A percentile compares a stretch with the other conserved stretches of the same genome.
These are phyloP conservation scores for Solanum commersonii DNA, from an alignment of 257 asterid species.

Conservation along the genomic window DNA sequence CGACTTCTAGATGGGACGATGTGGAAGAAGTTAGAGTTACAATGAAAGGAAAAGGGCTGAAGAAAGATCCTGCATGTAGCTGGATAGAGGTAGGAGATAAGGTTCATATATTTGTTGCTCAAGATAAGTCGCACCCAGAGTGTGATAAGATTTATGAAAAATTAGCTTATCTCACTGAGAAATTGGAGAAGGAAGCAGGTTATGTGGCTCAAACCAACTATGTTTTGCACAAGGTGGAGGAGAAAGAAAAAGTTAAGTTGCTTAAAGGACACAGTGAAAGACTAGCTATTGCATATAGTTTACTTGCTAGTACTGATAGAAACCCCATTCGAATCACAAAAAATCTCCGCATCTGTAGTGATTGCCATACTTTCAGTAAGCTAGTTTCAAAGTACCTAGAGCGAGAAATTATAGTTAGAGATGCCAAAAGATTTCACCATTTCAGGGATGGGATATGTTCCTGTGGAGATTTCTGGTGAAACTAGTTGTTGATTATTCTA, in stretches of 20 bases:
- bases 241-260: slow-evolving; percentile 43
- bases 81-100: slow-evolving; percentile 62
- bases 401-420: slow-evolving; percentile 60
- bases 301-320: slow-evolving; percentile 28
- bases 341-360: slow-evolving; percentile 73
- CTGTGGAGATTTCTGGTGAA: slow-evolving; percentile 80
- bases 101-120: slow-evolving; percentile 52
- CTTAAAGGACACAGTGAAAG: slow-evolving; percentile 74
- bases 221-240: slow-evolving; percentile 55
- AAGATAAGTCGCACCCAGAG: slow-evolving; percentile 60
- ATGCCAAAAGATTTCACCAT: slow-evolving; percentile 69
- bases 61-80: slow-evolving; percentile 85
- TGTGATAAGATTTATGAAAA: slow-evolving; percentile 39
- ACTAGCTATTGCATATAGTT: slow-evolving; percentile 69
- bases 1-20: slow-evolving; percentile 62
- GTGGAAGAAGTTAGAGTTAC: slow-evolving; percentile 50
- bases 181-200: slow-evolving; percentile 44
- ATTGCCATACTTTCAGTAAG: slow-evolving; percentile 67
- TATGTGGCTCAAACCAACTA: slow-evolving; percentile 52
- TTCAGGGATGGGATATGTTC: slow-evolving; percentile 76
- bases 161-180: slow-evolving; percentile 35
- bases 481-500: neutral
- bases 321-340: slow-evolving; percentile 50
- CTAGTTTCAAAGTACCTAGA: slow-evolving; percentile 38
- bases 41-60: slow-evolving; percentile 58